Evolutionary conservation across 2,329 filamentous ascomycete species (phyloP), one percentile per base, ranked within the genome.

Genomic region (Teratosphaeria pseudoeucalypti): DNA sequence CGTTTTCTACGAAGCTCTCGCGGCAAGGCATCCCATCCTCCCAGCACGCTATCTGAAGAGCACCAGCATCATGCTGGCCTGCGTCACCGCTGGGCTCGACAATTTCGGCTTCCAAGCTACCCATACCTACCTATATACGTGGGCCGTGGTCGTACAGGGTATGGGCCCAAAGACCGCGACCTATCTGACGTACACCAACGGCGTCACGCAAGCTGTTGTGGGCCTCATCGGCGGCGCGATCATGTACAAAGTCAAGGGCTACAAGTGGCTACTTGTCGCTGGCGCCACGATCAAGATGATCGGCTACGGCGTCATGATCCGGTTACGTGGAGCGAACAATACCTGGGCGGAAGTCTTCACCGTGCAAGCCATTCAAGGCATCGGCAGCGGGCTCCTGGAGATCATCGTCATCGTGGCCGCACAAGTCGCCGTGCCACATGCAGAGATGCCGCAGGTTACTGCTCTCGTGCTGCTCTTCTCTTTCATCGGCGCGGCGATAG

Each of bases 261-360:
- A 79, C 70, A 81, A 81, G 61, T 78, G 75, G 74, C 68, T 81
- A 2, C 67, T 73, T 12, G 67, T 81, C 26, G 61, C 68, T 3
- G 78, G 76, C 4, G 70, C 73, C 1, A 58, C 71, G 1, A 63
- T 81, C 34, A 76, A 78, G 11, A 65, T 79, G 10, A 63, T 81
- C 34, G 79, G 79, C 5, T 81, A 81, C 60, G 78, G 77, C 3
- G 64, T 80, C 34, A 81, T 81, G 79, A 71, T 81, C 34, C 73
- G 79, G 2, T 73, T 81, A 9, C 74, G 78, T 3, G 77, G 72
- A 0, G 70, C 73, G 54, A 64, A 72, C 43, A 80, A 77, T 65
- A 74, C 74, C 3, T 62, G 70, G 0, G 76, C 71, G 7, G 79
- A 81, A 66, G 70, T 81, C 1, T 78, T 80, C 62, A 62, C 76